Evolutionary conservation across 345 rosid species (phyloP).

Genomic region (Eucalyptus pauciflora): DNA sequence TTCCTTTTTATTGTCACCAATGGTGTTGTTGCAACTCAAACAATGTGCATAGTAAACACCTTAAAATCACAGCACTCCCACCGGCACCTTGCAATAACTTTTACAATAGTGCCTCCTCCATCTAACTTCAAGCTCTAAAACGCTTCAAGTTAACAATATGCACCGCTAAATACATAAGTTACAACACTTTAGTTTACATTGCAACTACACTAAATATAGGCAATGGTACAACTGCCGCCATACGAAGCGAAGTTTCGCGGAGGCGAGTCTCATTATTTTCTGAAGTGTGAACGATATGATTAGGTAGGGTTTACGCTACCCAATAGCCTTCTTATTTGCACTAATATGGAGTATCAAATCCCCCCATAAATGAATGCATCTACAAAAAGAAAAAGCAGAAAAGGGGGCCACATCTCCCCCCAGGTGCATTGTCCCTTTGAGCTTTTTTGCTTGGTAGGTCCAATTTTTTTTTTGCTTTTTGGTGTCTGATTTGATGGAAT

Average conservation of each 20-base stretch:
- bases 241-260: background rate
- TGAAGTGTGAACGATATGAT: background rate
- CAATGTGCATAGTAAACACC: background rate
- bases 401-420: background rate
- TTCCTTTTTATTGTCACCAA: background rate
- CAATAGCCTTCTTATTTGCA: background rate
- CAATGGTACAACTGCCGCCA: background rate
- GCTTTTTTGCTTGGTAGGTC: background rate
- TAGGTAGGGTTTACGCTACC: background rate
- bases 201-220: background rate
- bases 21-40: background rate
- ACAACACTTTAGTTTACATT: background rate
- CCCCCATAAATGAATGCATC: background rate
- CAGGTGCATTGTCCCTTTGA: background rate
- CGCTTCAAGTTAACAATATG: background rate
- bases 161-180: background rate
- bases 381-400: background rate
- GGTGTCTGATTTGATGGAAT: background rate
- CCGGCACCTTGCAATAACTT: background rate
- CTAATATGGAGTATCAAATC: background rate
- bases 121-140: background rate
- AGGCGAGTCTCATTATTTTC: background rate
- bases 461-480: background rate
- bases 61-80: background rate
- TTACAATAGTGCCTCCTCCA: background rate